Base-by-base conservation (phyloP, 768 basidiomycete species). In the Tephrocybe sp. region DNA sequence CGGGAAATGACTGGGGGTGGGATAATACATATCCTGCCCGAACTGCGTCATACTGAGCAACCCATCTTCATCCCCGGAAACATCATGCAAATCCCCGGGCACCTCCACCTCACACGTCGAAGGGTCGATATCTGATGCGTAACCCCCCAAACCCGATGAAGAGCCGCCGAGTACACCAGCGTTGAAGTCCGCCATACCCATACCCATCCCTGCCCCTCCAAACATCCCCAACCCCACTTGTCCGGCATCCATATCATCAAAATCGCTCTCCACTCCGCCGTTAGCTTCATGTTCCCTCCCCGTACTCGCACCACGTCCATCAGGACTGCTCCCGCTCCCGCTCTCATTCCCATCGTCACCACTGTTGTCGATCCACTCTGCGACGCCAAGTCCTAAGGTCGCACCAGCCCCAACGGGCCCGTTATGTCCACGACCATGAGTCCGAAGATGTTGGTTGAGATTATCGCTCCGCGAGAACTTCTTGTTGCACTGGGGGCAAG, bases 381-480 rank as follows among this genome's bases (percentile, higher is more conserved):
- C 52, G 9, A 54, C 52, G 12, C 50, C 47, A 19, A 50, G 31
- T 11, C 51, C 55, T 25, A 45, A 21, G 15, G 45, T 39, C 47
- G 52, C n/a, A 10, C 36, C 50, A 10, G 38, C 36, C 13, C 54
- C 57, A 2, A 42, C 50, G 24, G 43, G 23, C 23, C 45, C 50
- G 16, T 41, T 47, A 30, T 47, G 29, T 11, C 47, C 71, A 37
- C 77, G 70, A 47, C 77, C 74, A 67, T 95, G 94, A 41, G 91
- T 92, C 53, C 90, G 80, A 50, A 85, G 62, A 63, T 97, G 94
- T 66, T 95, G 91, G 18, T 79, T 82, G 33, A 97, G 77, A 60
- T 94, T 94, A 64, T 95, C 94, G 61, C 84, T 86, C 61, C 92
- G 75, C 56, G 88, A 90, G 67, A 97, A 97, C 52, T 80, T 77